Conservation (phyloP, 208 protist species). For the Leishmania major region DNA sequence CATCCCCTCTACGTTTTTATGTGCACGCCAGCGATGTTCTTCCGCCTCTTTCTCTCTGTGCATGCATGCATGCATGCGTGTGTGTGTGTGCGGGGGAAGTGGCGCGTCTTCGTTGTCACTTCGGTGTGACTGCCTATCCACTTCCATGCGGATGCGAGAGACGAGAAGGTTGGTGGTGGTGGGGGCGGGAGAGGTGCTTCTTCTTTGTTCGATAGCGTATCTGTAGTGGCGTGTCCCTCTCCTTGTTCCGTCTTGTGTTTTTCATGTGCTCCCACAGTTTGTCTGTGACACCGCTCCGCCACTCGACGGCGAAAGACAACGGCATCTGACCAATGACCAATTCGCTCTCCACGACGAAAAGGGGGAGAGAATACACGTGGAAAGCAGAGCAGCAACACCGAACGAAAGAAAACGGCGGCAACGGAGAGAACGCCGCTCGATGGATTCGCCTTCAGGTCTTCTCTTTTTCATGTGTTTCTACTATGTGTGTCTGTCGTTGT, state of each 20-base stretch:
- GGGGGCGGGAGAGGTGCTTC: background rate
- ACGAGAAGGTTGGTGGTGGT: background rate
- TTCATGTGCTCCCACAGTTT: constrained; percentile 1
- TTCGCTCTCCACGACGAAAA: background rate
- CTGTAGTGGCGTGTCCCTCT: background rate
- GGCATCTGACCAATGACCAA: background rate
- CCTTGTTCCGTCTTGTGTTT: background rate
- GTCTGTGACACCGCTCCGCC: background rate
- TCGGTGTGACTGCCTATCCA: background rate
- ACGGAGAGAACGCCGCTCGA: background rate
- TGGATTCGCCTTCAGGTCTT: background rate
- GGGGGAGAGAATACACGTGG: background rate
- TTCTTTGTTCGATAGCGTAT: background rate
- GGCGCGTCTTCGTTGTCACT: background rate
- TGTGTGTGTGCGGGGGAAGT: background rate
- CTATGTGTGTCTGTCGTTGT: background rate
- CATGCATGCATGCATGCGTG: background rate
- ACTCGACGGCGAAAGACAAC: background rate
- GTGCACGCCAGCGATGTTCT: background rate
- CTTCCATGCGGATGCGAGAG: background rate
- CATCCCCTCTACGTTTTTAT: background rate
- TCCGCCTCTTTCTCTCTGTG: background rate
- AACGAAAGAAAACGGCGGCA: background rate
- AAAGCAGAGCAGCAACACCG: background rate
- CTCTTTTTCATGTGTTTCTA: constrained; percentile 5